Evolutionary conservation across 2,329 filamentous ascomycete species (phyloP).

Genomic region (Fusarium newnesense): DNA sequence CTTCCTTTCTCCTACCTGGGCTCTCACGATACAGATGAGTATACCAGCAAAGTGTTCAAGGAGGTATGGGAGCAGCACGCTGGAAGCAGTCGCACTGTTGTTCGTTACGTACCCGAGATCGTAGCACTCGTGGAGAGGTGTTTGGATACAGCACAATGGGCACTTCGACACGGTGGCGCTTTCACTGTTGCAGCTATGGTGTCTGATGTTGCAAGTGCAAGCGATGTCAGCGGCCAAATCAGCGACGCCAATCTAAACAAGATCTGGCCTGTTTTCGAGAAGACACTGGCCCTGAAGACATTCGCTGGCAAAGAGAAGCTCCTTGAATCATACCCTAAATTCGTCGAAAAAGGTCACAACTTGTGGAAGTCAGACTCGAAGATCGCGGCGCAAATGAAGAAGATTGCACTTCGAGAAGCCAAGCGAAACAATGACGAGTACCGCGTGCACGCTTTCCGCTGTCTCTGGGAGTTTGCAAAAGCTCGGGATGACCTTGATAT

Average conservation of each 20-base stretch:
- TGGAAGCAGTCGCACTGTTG: conserved; percentile 82
- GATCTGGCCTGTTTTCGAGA: conserved; percentile 87
- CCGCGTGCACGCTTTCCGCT: conserved; percentile 77
- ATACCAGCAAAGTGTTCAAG: conserved; percentile 81
- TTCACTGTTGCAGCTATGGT: conserved; percentile 81
- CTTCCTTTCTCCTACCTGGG: conserved; percentile 90
- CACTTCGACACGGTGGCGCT: conserved; percentile 87
- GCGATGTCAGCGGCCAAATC: conserved; percentile 67
- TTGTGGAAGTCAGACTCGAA: conserved; percentile 65
- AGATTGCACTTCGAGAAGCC: conserved; percentile 85
- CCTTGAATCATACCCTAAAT: conserved; percentile 80
- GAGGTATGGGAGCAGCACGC: conserved; percentile 93
- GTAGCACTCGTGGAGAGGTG: conserved; percentile 72
- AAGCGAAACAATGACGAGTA: conserved; percentile 92
- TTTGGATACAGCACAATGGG: conserved; percentile 86
- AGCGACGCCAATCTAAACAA: conserved; percentile 67
- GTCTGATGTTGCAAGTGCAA: conserved; percentile 69
- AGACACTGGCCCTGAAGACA: conserved; percentile 85
- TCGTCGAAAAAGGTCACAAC: conserved; percentile 72
- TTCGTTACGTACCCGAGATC: conserved; percentile 88
- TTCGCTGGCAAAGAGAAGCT: conserved; percentile 93
- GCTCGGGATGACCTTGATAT: conserved; percentile 76
- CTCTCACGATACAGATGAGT: conserved; percentile 84
- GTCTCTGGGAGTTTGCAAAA: conserved; percentile 77
- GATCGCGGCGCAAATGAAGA: conserved; percentile 75